These are phyloP conservation scores for Hypoxylon sp. DNA, from an alignment of 2,329 filamentous ascomycete species.

Conservation along the genomic window DNA sequence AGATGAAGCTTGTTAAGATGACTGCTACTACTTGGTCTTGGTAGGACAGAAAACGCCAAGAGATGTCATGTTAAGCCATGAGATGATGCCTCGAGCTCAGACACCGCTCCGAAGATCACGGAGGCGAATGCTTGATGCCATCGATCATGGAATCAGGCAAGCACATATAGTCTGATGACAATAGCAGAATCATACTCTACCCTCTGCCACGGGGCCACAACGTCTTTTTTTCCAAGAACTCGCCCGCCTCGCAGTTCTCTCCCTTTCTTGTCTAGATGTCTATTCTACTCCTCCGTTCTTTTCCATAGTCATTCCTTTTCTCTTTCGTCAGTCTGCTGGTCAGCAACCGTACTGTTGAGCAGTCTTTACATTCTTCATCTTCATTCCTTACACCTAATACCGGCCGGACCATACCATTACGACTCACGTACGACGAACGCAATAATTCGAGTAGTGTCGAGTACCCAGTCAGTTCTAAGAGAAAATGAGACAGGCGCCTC, in stretches of 20 bases:
- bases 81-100: slow-evolving; percentile 25
- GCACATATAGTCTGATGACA: slow-evolving; percentile 37
- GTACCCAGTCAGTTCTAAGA: slow-evolving; percentile 6
- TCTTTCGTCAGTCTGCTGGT: slow-evolving; percentile 37
- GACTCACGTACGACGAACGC: slow-evolving; percentile 2
- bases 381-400: slow-evolving; percentile 7
- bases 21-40: slow-evolving; percentile 6
- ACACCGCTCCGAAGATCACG: slow-evolving; percentile 28
- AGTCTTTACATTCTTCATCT: slow-evolving; percentile 34
- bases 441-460: neutral
- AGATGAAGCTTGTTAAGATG: neutral
- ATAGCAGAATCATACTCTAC: slow-evolving; percentile 12
- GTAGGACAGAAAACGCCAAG: slow-evolving; percentile 18
- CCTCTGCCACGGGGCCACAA: slow-evolving; percentile 20
- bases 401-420: slow-evolving; percentile 9
- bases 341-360: slow-evolving; percentile 37
- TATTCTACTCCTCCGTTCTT: slow-evolving; percentile 12
- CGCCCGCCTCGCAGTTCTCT: slow-evolving; percentile 27
- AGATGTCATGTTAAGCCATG: slow-evolving; percentile 22
- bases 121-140: slow-evolving; percentile 20
- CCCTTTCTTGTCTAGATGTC: slow-evolving; percentile 25
- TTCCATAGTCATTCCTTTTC: slow-evolving; percentile 29
- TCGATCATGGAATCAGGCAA: slow-evolving; percentile 23
- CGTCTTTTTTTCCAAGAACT: slow-evolving; percentile 24
- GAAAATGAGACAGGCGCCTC: slow-evolving; percentile 41